Evolutionary conservation across 2,329 filamentous ascomycete genomes (phyloP), one percentile per base, ranked within the genome.

Genomic region (Lasiodiplodia gonubiensis): DNA sequence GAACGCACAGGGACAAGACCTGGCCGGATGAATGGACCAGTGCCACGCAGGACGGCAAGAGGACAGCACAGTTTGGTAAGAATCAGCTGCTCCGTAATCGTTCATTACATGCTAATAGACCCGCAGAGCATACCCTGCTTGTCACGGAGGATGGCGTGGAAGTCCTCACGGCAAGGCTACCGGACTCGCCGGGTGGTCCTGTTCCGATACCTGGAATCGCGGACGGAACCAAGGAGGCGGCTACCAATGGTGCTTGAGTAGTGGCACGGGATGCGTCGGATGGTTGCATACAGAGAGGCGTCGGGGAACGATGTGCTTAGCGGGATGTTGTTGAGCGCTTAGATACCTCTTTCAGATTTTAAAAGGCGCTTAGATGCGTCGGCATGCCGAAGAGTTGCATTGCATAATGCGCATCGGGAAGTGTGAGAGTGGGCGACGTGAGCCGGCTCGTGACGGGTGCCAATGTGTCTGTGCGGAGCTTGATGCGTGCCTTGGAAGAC

Each of bases 21-120:
- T 99, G 95, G 95, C 95, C 95, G 0, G 95, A 99, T 78, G 93
- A 98, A 83, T 99, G 95, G 95, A 99, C 95, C 0, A 97, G 93
- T 80, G 92, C 92, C 5, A 99, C 95, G 0, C 87, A 90, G 67
- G 95, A 99, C 77, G 95, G 95, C 61, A 92, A 91, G 80, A 85
- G 88, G 76, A 97, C 94, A 18, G 95, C 95, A 11, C 95, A 99
- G 77, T 99, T 99, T 76, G 91, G 90, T 93, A 82, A 79, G 89
- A 48, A 10, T n/a, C 30, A 14, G 37, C 51, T 35, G 35, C 4
- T 16, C 7, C 5, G 23, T 2, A 35, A 27, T 18, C 8, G n/a
- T 46, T 8, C 7, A 46, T 11, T 12, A 33, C 23, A 6, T 33
- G 35, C 65, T 67, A 55, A 67, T 8, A 5, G 46, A 23, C 23